Evolutionary conservation across 306 rosid species (phyloP).

Genomic region (Mimosa pudica): DNA sequence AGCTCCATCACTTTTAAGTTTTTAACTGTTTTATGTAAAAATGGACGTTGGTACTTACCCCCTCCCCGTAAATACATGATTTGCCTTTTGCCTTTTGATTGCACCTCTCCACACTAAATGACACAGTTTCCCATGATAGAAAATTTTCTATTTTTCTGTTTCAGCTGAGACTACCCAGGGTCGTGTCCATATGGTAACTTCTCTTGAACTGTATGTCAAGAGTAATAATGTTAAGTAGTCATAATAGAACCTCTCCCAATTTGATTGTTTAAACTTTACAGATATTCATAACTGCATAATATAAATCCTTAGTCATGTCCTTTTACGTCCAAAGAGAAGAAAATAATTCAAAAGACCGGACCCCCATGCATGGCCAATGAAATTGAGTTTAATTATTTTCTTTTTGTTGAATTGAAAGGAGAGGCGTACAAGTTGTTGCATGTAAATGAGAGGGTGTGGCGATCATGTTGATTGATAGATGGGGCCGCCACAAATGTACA

Average conservation of each 20-base stretch:
- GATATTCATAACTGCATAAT: neutral
- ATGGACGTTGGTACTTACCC: neutral
- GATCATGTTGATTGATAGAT: slow-evolving; percentile 25
- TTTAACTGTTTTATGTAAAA: neutral
- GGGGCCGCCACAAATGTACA: slow-evolving; percentile 33
- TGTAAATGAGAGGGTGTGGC: neutral
- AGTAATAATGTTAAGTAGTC: neutral
- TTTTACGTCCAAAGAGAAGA: neutral
- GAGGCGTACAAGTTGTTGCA: slow-evolving; percentile 12
- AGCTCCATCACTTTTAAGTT: neutral
- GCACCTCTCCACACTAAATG: neutral
- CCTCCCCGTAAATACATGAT: neutral
- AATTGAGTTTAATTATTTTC: neutral
- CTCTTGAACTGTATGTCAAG: neutral
- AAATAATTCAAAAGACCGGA: neutral
- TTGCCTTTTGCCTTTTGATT: slow-evolving; percentile 18
- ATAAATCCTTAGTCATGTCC: neutral
- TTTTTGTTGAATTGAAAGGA: slow-evolving; percentile 16
- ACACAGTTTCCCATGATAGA: slow-evolving; percentile 33
- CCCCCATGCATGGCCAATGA: neutral
- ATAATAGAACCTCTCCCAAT: neutral
- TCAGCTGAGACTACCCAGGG: slow-evolving; percentile 25
- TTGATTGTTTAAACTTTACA: neutral
- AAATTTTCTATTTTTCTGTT: slow-evolving; percentile 32
- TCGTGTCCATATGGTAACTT: neutral